A percentile compares a stretch with the other conserved stretches of the same genome.
These are phyloP conservation scores for Daldinia loculata DNA, from an alignment of 495 filamentous ascomycete genomes.

Conservation along the genomic window DNA sequence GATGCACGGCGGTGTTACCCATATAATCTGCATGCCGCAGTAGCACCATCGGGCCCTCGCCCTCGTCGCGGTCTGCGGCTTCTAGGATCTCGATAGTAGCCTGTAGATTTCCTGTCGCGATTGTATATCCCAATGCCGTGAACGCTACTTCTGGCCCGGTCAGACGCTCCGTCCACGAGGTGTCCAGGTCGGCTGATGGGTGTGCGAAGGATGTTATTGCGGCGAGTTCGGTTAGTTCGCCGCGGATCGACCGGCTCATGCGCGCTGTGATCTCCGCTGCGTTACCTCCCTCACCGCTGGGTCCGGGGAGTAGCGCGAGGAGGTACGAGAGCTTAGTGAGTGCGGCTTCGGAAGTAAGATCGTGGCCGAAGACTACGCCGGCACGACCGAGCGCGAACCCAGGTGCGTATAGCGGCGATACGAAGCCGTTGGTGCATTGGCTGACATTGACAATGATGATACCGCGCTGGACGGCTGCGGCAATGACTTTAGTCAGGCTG, in stretches of 20 bases:
- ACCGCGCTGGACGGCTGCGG: slow-evolving; percentile 77
- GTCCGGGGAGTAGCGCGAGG: slow-evolving; percentile 65
- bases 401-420: slow-evolving; percentile 89
- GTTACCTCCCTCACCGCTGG: slow-evolving; percentile 50
- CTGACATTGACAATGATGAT: slow-evolving; percentile 93
- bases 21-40: slow-evolving; percentile 85
- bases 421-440: slow-evolving; percentile 88
- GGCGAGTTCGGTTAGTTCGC: slow-evolving; percentile 81
- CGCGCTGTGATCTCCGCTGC: slow-evolving; percentile 68
- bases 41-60: slow-evolving; percentile 57
- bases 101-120: slow-evolving; percentile 73
- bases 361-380: slow-evolving; percentile 90
- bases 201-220: slow-evolving; percentile 71
- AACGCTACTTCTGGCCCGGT: slow-evolving; percentile 62
- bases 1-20: slow-evolving; percentile 82
- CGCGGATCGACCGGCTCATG: slow-evolving; percentile 81
- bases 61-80: slow-evolving; percentile 52
- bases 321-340: slow-evolving; percentile 93
- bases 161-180: slow-evolving; percentile 52
- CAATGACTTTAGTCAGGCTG: slow-evolving; percentile 81
- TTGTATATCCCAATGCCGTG: slow-evolving; percentile 81
- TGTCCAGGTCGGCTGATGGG: slow-evolving; percentile 60
- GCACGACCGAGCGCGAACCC: slow-evolving; percentile 87
- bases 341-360: slow-evolving; percentile 93
- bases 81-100: slow-evolving; percentile 72